phyloP scores from a whole-genome alignment of 2,329 filamentous ascomycete genomes.

The Thielaviopsis ethacetica region DNA sequence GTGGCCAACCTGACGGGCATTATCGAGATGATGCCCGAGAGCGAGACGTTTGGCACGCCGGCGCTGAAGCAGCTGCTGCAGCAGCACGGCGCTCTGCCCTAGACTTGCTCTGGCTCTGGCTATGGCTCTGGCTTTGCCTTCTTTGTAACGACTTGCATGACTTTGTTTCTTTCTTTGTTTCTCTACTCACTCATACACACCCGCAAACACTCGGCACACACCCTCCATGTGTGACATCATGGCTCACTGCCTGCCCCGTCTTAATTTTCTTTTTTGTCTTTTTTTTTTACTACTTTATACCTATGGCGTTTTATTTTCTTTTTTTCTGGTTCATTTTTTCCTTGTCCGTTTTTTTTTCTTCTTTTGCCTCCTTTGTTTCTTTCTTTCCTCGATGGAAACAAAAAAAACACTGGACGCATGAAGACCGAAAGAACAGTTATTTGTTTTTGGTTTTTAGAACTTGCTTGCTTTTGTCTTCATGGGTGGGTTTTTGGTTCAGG shows the following conservation, averaged over 20 bases:
- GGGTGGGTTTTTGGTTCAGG: no score
- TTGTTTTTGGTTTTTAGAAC: no score
- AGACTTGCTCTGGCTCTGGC: not conserved
- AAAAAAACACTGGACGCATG: no score
- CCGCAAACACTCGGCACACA: not conserved
- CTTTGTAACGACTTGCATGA: not conserved
- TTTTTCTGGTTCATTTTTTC: not conserved
- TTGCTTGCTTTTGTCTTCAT: no score
- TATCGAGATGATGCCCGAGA: slow-evolving; percentile 66
- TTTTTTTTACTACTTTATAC: not conserved
- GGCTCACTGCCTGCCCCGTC: slow-evolving; percentile 1
- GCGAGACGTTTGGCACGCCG: slow-evolving; percentile 39
- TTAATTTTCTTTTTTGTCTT: not conserved
- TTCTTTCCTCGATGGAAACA: not conserved
- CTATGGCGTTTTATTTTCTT: not conserved
- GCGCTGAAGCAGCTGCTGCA: slow-evolving; percentile 36
- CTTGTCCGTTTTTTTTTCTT: not conserved
- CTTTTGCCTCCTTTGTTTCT: not conserved
- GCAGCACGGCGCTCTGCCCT: slow-evolving; percentile 31
- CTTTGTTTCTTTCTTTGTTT: not conserved
- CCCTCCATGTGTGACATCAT: not conserved
- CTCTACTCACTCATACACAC: not conserved
- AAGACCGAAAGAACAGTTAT: no score
- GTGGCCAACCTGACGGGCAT: slow-evolving; percentile 82
- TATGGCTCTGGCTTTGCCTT: not conserved